phyloP scores from a whole-genome alignment of 345 rosid species.

The Linum trigynum region DNA sequence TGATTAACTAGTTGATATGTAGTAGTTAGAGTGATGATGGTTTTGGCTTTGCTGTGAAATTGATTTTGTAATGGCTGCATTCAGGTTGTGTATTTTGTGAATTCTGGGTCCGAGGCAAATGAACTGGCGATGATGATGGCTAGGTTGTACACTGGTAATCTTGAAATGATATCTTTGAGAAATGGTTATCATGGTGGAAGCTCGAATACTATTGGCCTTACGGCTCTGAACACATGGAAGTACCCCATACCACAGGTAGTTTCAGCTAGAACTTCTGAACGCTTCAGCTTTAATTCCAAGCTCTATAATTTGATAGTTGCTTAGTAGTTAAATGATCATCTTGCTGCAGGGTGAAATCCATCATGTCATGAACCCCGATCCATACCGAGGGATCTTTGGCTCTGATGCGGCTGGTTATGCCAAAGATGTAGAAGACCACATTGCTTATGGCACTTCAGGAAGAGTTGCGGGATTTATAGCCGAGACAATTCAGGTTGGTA shows the following conservation, averaged over 20 bases:
- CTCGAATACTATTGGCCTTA: slow-evolving; percentile 75
- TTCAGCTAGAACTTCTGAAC: not conserved
- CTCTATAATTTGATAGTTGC: no score
- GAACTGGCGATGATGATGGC: slow-evolving; percentile 96
- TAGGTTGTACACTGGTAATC: slow-evolving; percentile 59
- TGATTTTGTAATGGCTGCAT: slow-evolving; percentile 6
- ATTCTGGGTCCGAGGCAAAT: slow-evolving; percentile 93
- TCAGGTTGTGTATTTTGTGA: slow-evolving; percentile 88
- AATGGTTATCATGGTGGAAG: slow-evolving; percentile 98
- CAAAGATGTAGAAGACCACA: slow-evolving; percentile 82
- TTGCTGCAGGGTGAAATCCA: slow-evolving; percentile 76
- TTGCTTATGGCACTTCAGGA: slow-evolving; percentile 82
- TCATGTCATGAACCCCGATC: slow-evolving; percentile 88
- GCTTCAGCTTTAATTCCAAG: no score
- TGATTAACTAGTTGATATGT: not conserved
- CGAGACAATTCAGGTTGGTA: slow-evolving; percentile 78
- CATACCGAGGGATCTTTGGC: slow-evolving; percentile 77
- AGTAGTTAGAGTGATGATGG: no score
- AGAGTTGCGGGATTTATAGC: slow-evolving; percentile 88
- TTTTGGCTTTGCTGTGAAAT: not conserved
- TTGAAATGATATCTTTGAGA: slow-evolving; percentile 25
- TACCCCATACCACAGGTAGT: slow-evolving; percentile 84
- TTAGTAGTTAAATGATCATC: no score
- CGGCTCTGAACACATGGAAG: slow-evolving; percentile 89
- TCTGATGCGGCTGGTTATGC: slow-evolving; percentile 72